Conservation (phyloP, 2,329 filamentous ascomycete species). For the Hypoxylon sp. region DNA sequence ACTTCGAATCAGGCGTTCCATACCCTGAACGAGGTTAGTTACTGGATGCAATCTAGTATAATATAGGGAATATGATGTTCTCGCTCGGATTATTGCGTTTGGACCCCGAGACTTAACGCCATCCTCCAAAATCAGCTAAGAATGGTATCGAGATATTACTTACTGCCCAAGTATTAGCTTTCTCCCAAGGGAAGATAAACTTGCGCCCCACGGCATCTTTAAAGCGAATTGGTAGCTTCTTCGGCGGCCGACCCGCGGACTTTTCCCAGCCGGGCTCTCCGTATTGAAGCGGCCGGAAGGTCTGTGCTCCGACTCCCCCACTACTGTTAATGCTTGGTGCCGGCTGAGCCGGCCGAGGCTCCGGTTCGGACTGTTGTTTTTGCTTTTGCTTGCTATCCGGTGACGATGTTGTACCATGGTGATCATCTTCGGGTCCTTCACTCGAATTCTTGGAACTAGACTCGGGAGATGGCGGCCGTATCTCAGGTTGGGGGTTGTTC, state of each 20-base stretch:
- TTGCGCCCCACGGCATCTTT: constrained; percentile 76
- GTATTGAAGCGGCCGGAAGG: constrained; percentile 40
- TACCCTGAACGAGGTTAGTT: constrained; percentile 60
- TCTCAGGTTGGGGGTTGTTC: neutral
- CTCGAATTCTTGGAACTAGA: constrained; percentile 1
- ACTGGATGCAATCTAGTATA: neutral
- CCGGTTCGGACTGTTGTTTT: constrained; percentile 37
- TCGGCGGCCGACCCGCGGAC: constrained; percentile 48
- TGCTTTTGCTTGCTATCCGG: constrained; percentile 37
- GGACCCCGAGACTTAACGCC: neutral
- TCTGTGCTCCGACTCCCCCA: constrained; percentile 20
- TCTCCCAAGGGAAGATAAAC: constrained; percentile 76
- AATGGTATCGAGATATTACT: constrained; percentile 40
- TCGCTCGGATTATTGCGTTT: neutral
- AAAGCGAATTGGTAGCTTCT: constrained; percentile 71
- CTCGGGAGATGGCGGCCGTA: constrained; percentile 1
- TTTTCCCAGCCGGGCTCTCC: constrained; percentile 50
- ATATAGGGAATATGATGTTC: neutral
- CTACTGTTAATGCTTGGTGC: neutral
- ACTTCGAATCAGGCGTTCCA: constrained; percentile 70
- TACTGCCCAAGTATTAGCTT: constrained; percentile 76
- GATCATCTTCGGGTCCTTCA: constrained; percentile 9
- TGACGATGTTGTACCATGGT: constrained; percentile 11
- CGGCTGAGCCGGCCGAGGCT: neutral
- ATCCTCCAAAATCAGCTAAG: neutral